Conservation (phyloP, 2,329 filamentous ascomycete genomes). For the Pyrenophora tritici-repentis region DNA sequence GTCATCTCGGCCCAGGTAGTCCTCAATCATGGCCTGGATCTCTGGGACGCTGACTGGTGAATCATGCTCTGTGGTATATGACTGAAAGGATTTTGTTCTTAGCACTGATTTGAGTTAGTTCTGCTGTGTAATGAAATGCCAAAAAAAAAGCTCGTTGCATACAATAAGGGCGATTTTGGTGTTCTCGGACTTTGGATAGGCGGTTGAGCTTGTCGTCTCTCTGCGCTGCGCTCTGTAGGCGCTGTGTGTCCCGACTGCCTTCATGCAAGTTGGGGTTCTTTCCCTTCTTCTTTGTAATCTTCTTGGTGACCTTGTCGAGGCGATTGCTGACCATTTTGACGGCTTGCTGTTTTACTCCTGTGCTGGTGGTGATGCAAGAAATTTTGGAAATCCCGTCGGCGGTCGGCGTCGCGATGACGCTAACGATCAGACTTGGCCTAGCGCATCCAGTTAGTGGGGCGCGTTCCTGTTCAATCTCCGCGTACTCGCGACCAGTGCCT, state of each 20-base stretch:
- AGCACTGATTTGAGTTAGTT: constrained; percentile 57
- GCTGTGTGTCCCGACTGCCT: constrained; percentile 83
- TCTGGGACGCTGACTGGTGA: constrained; percentile 55
- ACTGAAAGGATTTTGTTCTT: constrained; percentile 73
- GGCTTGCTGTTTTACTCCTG: constrained; percentile 6
- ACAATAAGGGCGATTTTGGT: constrained; percentile 76
- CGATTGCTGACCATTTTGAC: constrained; percentile 57
- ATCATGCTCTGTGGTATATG: constrained; percentile 61
- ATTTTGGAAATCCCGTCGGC: constrained; percentile 33
- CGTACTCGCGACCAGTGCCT: constrained; percentile 26
- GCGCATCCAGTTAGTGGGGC: constrained; percentile 21
- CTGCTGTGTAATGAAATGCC: neutral
- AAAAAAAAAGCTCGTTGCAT: constrained; percentile 29
- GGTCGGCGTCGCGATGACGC: constrained; percentile 11
- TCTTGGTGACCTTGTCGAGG: constrained; percentile 83
- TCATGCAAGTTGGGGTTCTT: constrained; percentile 78
- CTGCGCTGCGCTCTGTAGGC: constrained; percentile 76
- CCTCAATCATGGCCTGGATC: constrained; percentile 58
- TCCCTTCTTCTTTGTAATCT: constrained; percentile 85
- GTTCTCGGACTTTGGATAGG: constrained; percentile 70
- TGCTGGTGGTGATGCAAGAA: constrained; percentile 20
- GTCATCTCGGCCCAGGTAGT: constrained; percentile 65
- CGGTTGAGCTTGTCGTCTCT: constrained; percentile 83
- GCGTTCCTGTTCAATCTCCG: constrained; percentile 22
- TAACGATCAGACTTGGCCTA: constrained; percentile 12